These are phyloP conservation scores for Aspergillus nomiae DNA, from an alignment of 2,329 filamentous ascomycete species.

Conservation along the genomic window DNA sequence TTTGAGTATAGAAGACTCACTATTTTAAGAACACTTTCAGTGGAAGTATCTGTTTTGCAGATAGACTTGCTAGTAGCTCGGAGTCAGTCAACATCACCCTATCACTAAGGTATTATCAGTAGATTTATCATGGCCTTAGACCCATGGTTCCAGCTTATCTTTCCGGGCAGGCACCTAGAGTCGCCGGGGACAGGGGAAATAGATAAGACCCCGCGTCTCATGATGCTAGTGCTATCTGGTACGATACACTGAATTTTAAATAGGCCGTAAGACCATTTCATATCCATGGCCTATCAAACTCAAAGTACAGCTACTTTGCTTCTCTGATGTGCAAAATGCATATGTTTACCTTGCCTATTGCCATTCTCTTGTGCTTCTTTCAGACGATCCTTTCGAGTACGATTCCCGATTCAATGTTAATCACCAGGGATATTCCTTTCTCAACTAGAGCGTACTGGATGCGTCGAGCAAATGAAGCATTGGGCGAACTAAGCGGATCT, in stretches of 20 bases:
- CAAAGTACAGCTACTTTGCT: not conserved
- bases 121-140: not conserved
- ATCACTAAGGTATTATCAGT: not conserved
- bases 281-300: not conserved
- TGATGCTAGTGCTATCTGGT: not conserved
- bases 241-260: not conserved
- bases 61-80: too few species aligned
- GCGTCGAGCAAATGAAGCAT: slow-evolving; percentile 51
- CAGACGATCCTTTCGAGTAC: not conserved
- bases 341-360: not conserved
- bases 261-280: not conserved
- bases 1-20: not conserved
- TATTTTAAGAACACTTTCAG: not conserved
- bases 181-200: not conserved
- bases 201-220: not conserved
- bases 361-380: not conserved
- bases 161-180: too few species aligned
- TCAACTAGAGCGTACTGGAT: slow-evolving; percentile 55
- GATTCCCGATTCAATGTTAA: not conserved
- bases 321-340: not conserved
- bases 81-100: too few species aligned
- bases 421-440: slow-evolving; percentile 21
- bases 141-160: too few species aligned
- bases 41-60: too few species aligned
- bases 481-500: slow-evolving; percentile 41